A percentile compares a stretch with the other conserved stretches of the same genome.
phyloP scores from a whole-genome alignment of 306 rosid genomes.

The Corylus heterophylla region DNA sequence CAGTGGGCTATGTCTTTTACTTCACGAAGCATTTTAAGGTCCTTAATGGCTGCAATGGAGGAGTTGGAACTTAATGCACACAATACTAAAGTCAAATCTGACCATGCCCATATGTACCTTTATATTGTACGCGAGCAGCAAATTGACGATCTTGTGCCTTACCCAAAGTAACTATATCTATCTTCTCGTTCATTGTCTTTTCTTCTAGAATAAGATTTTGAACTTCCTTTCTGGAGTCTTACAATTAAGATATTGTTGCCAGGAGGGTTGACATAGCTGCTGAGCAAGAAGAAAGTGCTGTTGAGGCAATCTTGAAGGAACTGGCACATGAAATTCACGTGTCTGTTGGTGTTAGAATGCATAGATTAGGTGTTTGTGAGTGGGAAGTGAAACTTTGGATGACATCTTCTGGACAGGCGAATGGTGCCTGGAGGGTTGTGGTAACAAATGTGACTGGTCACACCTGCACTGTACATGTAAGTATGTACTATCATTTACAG shows the following conservation, averaged over 20 bases:
- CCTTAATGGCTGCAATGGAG: conserved; percentile 95
- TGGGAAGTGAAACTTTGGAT: conserved; percentile 99
- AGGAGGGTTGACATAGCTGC: conserved; percentile 64
- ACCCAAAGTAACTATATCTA: conserved; percentile 61
- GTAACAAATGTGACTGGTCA: conserved; percentile 97
- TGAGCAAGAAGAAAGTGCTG: conserved; percentile 65
- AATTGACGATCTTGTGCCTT: conserved; percentile 72
- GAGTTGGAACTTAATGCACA: conserved; percentile 96
- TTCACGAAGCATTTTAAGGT: conserved; percentile 83
- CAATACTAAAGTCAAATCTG: conserved; percentile 72
- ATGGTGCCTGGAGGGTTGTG: conserved; percentile 92
- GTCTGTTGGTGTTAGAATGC: conserved; percentile 92
- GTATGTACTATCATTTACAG: conserved; percentile 31
- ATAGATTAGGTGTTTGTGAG: conserved; percentile 83
- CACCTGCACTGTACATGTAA: conserved; percentile 87
- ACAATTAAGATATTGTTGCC: conserved; percentile 40
- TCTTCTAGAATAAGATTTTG: conserved; percentile 20
- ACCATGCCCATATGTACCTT: conserved; percentile 94
- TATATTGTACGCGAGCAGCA: conserved; percentile 82
- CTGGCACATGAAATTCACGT: conserved; percentile 74
- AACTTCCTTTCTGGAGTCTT: conserved; percentile 32
- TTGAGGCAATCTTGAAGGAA: conserved; percentile 65
- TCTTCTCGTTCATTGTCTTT: conserved; percentile 16
- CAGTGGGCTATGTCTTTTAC: conserved; percentile 71
- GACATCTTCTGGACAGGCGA: conserved; percentile 66